Base-by-base conservation (phyloP, 2,329 filamentous ascomycete species). In the Trichophyton schoenleinii region DNA sequence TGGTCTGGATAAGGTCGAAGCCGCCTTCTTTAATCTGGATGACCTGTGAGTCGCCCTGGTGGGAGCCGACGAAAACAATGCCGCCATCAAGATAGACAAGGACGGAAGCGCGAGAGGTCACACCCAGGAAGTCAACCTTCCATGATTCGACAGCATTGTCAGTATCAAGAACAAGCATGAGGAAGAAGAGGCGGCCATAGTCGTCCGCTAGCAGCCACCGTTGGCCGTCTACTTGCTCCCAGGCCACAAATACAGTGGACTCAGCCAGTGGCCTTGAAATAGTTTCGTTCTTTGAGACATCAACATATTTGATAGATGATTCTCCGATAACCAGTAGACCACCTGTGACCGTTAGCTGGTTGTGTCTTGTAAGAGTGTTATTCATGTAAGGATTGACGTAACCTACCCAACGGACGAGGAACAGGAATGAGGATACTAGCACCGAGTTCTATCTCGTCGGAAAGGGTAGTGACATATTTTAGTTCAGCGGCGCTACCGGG, bases 201-300 rank as follows among this genome's bases (percentile, higher is more conserved):
- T 96, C 91, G 70, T 99, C 94, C 1, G 88, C 91, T 1, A 99
- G 76, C n/a, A 96, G 79, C 76, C 91, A 97, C 68, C 87, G 82
- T 44, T 87, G 86, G 25, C 85, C 83, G 68, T 97, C 89, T 59
- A 94, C 85, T 68, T 87, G 84, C 64, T 88, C 88, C 91, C 92
- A 99, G 1, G 90, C 85, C n/a, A 94, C 87, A 67, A 95, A 97
- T 41, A 96, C 86, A 2, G 87, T 90, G 0, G 91, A 83, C 61
- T 92, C 85, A 0, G 83, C 79, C 1, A 96, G 75, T 0, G 80
- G 76, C 7, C 85, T 80, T 18, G 85, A 83, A 11, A 90, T 81
- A 11, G 80, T 81, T 38, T 84, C 81, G 64, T 87, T 86, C 25
- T 77, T 88, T 38, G 87, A 80, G 63, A 90, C 88, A 68, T 96